Evolutionary conservation across 306 rosid species (phyloP).

Genomic region (Casuarina glauca): DNA sequence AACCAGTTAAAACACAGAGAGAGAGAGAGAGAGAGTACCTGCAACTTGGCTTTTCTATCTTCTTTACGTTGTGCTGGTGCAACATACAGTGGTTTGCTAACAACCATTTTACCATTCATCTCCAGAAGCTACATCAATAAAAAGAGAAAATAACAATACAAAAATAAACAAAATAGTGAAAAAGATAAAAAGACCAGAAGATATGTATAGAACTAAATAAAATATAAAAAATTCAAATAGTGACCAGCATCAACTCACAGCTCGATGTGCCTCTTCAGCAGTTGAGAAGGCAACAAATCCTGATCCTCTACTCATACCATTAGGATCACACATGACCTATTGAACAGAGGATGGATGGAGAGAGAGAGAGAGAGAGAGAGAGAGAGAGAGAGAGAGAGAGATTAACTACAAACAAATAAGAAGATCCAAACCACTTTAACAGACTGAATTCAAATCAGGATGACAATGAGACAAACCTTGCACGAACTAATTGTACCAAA

Average conservation of each 20-base stretch:
- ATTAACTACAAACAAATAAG: background rate
- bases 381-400: background rate
- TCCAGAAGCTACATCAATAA: slow-evolving; percentile 47
- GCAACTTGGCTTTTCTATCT: slow-evolving; percentile 71
- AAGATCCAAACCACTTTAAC: background rate
- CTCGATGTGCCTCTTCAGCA: slow-evolving; percentile 71
- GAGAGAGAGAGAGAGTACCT: slow-evolving; percentile 37
- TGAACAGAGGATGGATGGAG: background rate
- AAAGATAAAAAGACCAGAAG: background rate
- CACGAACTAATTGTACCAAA: slow-evolving; percentile 59
- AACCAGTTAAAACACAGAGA: background rate
- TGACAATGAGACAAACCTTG: slow-evolving; percentile 42
- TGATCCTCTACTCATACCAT: slow-evolving; percentile 60
- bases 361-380: background rate
- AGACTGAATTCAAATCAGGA: background rate
- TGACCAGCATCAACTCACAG: slow-evolving; percentile 39
- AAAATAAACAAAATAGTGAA: background rate
- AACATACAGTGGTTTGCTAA: slow-evolving; percentile 69
- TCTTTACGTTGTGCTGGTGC: slow-evolving; percentile 70
- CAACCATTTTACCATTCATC: slow-evolving; percentile 67
- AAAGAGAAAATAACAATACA: background rate
- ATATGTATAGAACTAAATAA: background rate
- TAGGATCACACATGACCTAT: slow-evolving; percentile 63
- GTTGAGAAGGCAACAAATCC: slow-evolving; percentile 73
- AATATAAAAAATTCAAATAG: background rate